Evolutionary conservation across 768 basidiomycete species (phyloP).

Genomic region (Tricholoma terreum): DNA sequence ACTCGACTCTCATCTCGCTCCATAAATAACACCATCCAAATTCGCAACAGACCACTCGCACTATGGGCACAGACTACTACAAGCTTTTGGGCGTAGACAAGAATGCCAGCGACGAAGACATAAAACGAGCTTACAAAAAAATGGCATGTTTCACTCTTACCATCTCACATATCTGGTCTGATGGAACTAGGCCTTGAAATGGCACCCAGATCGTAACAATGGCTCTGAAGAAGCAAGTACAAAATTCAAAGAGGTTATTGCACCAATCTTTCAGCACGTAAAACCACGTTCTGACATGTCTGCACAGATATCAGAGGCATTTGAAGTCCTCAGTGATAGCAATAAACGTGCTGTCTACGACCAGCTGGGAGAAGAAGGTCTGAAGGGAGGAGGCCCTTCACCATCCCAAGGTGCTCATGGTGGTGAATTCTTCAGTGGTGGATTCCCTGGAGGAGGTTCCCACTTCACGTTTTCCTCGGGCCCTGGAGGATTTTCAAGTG

Average conservation of each 20-base stretch:
- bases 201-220: conserved; percentile 91
- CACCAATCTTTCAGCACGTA: background rate
- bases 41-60: too few species aligned
- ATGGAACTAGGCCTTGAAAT: conserved; percentile 70
- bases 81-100: conserved; percentile 71
- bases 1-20: conserved; percentile 9
- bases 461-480: conserved; percentile 60
- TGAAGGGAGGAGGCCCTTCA: conserved; percentile 65
- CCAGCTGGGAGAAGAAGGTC: conserved; percentile 92
- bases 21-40: conserved; percentile 2
- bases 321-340: conserved; percentile 89
- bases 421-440: background rate
- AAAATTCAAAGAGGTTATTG: conserved; percentile 86
- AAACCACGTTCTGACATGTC: background rate
- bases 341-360: conserved; percentile 85
- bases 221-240: conserved; percentile 82
- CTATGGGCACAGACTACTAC: conserved; percentile 90
- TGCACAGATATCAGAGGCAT: conserved; percentile 86
- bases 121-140: conserved; percentile 96
- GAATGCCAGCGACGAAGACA: conserved; percentile 75
- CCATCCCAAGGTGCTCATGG: conserved; percentile 46
- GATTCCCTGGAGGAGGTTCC: conserved; percentile 32
- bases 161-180: background rate
- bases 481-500: conserved; percentile 41
- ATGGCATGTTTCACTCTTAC: conserved; percentile 49